Percentiles rank a stretch among this genome's conserved stretches.
Conservation (phyloP, 371 early-diverging fungal species). For the Ordospora pajunii region DNA sequence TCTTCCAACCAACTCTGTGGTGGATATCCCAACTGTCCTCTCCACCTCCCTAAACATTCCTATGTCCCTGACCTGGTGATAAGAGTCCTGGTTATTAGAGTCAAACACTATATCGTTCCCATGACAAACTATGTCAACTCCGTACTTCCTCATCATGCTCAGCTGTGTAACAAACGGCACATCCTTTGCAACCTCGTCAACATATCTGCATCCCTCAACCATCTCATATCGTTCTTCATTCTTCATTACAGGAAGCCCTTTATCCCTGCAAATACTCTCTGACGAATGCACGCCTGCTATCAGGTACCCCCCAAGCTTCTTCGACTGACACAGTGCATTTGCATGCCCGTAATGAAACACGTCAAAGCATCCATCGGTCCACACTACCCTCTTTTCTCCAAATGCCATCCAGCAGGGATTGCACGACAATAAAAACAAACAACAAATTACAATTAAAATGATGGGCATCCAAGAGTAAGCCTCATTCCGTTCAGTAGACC, state of each 20-base stretch:
- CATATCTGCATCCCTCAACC: slow-evolving; percentile 87
- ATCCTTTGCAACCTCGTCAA: slow-evolving; percentile 74
- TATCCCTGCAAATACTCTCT: slow-evolving; percentile 74
- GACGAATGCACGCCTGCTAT: slow-evolving; percentile 89
- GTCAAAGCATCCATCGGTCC: slow-evolving; percentile 79
- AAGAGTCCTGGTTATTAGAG: slow-evolving; percentile 85
- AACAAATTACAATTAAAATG: slow-evolving; percentile 16
- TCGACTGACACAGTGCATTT: slow-evolving; percentile 84
- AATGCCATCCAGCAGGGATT: background rate
- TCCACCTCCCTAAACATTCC: slow-evolving; percentile 67
- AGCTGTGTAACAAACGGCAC: slow-evolving; percentile 81
- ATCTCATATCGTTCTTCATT: slow-evolving; percentile 83
- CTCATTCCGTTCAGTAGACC: slow-evolving; percentile 58
- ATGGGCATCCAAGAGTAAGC: slow-evolving; percentile 53
- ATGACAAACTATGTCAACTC: slow-evolving; percentile 80
- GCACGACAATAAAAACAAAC: background rate
- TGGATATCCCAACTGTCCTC: slow-evolving; percentile 78
- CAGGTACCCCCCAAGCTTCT: slow-evolving; percentile 76
- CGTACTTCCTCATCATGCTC: slow-evolving; percentile 69
- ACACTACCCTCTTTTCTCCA: slow-evolving; percentile 34
- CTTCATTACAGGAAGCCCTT: slow-evolving; percentile 84
- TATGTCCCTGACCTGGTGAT: slow-evolving; percentile 72
- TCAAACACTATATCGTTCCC: slow-evolving; percentile 84
- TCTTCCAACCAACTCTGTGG: slow-evolving; percentile 82
- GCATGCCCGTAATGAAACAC: slow-evolving; percentile 88